Evolutionary conservation across 805 yeast genomes (phyloP), one percentile per base, ranked within the genome.

Genomic region (Saccharomyces mikatae): DNA sequence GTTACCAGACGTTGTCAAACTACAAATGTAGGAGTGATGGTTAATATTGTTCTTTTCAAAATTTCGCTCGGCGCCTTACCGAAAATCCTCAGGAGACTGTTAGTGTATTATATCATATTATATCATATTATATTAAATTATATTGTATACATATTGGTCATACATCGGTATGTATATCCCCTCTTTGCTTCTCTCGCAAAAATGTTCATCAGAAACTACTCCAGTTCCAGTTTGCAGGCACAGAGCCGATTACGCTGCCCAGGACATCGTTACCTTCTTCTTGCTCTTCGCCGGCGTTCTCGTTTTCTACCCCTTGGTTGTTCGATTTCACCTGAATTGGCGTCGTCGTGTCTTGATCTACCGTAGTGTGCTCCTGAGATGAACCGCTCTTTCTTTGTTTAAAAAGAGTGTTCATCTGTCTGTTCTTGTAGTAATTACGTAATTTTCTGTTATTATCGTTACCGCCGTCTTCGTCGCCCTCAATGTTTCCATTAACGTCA

Each of bases 221-320:
- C 91, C 91, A 85, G 62, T 81, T 82, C 90, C 90, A 85, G 65
- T 85, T 87, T 17, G 85, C 88, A 13, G 89, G 89, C 9, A 84
- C 82, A 46, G 73, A 72, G 1, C 79, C 80, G 0, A 70, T 76
- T n/a, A 66, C 59, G 52, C 69, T 65, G 14, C 67, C 69, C 51
- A 62, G 47, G 9, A 53, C 58, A 58, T 59, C 64, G 58, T 58
- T 54, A 17, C 44, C 44, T 36, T 36, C 44, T 57, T 36, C 44
- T n/a, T 36, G n/a, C 26, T 52, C 29, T 10, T 83, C 54, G 88
- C 52, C 56, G 26, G 49, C 56, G 26, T 51, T 52, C 24, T 47
- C 58, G 44, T 36, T 17, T 17, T 36, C 44, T 21, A 22, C 4
- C 10, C 17, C 44, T 9, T 36, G 24, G 10, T 17, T 22, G 24